Evolutionary conservation across 169 alveolate species (phyloP).

Genomic region (Blepharisma undulans): DNA sequence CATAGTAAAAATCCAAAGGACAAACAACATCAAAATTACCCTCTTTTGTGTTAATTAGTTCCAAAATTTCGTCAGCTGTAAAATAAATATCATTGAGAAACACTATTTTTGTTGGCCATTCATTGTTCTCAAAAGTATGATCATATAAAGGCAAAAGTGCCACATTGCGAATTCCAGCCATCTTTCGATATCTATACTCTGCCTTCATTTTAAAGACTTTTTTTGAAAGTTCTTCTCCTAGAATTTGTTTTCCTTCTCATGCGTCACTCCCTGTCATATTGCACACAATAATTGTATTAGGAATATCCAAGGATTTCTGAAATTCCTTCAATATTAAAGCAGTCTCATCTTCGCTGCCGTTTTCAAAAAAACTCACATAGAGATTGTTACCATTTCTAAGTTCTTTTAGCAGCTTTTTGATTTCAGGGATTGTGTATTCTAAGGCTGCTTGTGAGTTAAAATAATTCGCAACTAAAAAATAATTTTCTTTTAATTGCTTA

Average conservation of each 20-base stretch:
- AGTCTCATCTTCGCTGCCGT: slow-evolving; percentile 29
- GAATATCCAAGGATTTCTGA: neutral
- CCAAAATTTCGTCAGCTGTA: neutral
- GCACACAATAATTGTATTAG: neutral
- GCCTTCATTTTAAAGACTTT: neutral
- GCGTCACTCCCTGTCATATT: neutral
- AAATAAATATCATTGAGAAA: slow-evolving; percentile 32
- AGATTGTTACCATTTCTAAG: slow-evolving; percentile 1
- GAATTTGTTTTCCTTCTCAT: neutral
- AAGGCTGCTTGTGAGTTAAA: neutral
- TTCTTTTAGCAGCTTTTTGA: neutral
- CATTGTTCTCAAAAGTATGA: neutral
- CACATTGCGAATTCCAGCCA: slow-evolving; percentile 26
- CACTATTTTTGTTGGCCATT: neutral
- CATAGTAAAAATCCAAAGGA: slow-evolving; percentile 22
- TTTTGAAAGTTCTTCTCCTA: neutral
- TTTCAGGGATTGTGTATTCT: slow-evolving; percentile 21
- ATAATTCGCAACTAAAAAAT: slow-evolving; percentile 22
- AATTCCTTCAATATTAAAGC: neutral
- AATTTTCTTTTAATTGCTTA: neutral
- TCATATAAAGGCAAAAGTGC: slow-evolving; percentile 20
- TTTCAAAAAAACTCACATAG: slow-evolving; percentile 27
- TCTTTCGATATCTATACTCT: neutral
- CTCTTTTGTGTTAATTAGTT: slow-evolving; percentile 7
- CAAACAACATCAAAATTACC: slow-evolving; percentile 29